These are phyloP conservation scores for Raphanus hybrid DNA, from an alignment of 441 rosid species.

Conservation along the genomic window DNA sequence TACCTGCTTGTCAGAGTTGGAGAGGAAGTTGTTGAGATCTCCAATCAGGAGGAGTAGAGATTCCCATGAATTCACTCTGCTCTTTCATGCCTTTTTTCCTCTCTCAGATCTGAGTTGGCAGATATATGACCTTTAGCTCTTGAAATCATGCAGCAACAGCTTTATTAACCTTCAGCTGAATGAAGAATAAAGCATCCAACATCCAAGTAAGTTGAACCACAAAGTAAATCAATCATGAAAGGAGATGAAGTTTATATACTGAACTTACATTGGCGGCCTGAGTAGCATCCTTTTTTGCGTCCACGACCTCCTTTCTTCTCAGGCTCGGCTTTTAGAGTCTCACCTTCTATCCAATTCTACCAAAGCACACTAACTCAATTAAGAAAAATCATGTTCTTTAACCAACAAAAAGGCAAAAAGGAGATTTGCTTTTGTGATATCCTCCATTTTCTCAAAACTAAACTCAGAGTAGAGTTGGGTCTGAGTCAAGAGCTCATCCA, in stretches of 20 bases:
- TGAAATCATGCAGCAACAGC: conserved; percentile 72
- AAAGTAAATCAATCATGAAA: conserved; percentile 14
- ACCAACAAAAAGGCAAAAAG: conserved; percentile 17
- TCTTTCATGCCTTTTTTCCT: too few species aligned
- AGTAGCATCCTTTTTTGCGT: conserved; percentile 68
- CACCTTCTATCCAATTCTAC: conserved; percentile 65
- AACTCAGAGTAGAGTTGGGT: conserved; percentile 73
- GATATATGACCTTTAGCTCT: too few species aligned
- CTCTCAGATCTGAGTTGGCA: too few species aligned
- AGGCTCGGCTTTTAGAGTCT: conserved; percentile 45
- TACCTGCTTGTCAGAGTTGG: too few species aligned
- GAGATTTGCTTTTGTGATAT: background rate
- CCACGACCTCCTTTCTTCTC: conserved; percentile 64
- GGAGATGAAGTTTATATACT: conserved; percentile 10
- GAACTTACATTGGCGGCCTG: conserved; percentile 62
- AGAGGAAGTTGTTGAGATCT: too few species aligned
- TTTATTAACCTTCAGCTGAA: conserved; percentile 76
- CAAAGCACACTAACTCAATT: conserved; percentile 34
- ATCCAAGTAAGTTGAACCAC: background rate
- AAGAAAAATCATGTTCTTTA: conserved; percentile 8
- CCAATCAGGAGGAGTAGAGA: too few species aligned
- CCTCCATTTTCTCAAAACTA: too few species aligned
- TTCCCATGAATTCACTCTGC: too few species aligned
- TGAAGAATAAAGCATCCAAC: conserved; percentile 4
- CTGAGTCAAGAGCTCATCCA: conserved; percentile 90